Evolutionary conservation across 768 basidiomycete genomes (phyloP).

Genomic region (Suillus subalutaceus): DNA sequence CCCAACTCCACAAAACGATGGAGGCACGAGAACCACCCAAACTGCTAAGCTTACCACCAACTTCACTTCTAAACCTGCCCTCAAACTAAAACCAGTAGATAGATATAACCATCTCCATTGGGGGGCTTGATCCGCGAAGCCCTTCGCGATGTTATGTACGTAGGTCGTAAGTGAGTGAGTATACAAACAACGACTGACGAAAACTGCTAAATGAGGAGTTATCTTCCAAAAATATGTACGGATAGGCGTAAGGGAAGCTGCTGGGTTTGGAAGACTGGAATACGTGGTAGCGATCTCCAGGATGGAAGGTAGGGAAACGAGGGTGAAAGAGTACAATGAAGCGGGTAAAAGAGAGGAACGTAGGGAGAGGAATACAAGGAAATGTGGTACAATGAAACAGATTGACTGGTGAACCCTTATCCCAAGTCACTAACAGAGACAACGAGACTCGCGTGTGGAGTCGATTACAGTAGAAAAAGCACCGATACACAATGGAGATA

Average conservation of each 20-base stretch:
- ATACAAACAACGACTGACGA: constrained; percentile 6
- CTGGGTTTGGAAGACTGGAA: constrained; percentile 4
- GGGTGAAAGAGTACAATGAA: not conserved
- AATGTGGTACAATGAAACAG: not conserved
- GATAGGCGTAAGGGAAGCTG: not conserved
- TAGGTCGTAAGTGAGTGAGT: constrained; percentile 5
- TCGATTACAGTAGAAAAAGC: not conserved
- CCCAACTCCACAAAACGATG: not conserved
- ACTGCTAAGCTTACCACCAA: too few relatives aligned
- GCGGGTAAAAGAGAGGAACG: not conserved
- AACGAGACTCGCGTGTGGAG: constrained; percentile 3
- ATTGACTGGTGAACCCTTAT: not conserved
- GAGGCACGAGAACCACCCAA: not conserved
- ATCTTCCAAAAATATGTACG: constrained; percentile 18
- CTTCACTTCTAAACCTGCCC: not conserved
- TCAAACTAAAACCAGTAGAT: not conserved
- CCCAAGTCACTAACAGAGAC: not conserved
- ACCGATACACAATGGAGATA: not conserved
- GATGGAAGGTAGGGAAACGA: not conserved
- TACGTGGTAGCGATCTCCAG: not conserved
- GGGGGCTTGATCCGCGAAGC: constrained; percentile 53
- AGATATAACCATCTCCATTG: constrained; percentile 27
- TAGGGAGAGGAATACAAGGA: not conserved
- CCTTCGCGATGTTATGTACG: constrained; percentile 45
- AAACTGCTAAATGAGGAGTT: not conserved